Evolutionary conservation across 2,329 filamentous ascomycete species (phyloP).

Genomic region (Fusarium sambucinum): DNA sequence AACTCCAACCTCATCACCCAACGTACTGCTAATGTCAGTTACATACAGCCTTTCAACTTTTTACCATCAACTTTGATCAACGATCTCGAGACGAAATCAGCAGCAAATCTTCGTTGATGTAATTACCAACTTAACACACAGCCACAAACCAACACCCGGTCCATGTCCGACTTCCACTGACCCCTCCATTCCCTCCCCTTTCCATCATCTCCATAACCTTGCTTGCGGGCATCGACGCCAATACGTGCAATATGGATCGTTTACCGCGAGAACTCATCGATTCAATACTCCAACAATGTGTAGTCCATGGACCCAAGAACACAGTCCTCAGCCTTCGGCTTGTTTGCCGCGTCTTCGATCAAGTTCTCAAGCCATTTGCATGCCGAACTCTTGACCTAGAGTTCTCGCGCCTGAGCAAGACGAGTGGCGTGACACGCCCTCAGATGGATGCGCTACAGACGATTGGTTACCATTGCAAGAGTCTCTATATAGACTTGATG

Average conservation of each 20-base stretch:
- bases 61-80: background rate
- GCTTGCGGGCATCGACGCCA: background rate
- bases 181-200: slow-evolving; percentile 17
- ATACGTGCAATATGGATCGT: slow-evolving; percentile 55
- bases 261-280: slow-evolving; percentile 63
- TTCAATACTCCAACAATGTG: slow-evolving; percentile 59
- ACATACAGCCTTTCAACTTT: background rate
- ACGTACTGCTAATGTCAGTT: background rate
- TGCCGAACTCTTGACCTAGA: slow-evolving; percentile 64
- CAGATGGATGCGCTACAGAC: slow-evolving; percentile 58
- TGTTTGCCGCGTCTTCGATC: slow-evolving; percentile 64
- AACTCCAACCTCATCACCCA: slow-evolving; percentile 18
- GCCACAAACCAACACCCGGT: slow-evolving; percentile 18
- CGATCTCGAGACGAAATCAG: background rate
- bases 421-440: slow-evolving; percentile 51
- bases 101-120: background rate
- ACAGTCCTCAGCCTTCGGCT: slow-evolving; percentile 59
- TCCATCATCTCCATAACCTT: slow-evolving; percentile 1
- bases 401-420: slow-evolving; percentile 60
- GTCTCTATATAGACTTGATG: slow-evolving; percentile 65
- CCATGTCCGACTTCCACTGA: slow-evolving; percentile 25
- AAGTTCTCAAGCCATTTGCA: slow-evolving; percentile 58
- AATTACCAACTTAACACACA: background rate
- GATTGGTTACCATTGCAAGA: slow-evolving; percentile 61
- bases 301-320: slow-evolving; percentile 60